Evolutionary conservation across 2,329 filamentous ascomycete species (phyloP), one percentile per base, ranked within the genome.

Genomic region (Fusarium multiceps): DNA sequence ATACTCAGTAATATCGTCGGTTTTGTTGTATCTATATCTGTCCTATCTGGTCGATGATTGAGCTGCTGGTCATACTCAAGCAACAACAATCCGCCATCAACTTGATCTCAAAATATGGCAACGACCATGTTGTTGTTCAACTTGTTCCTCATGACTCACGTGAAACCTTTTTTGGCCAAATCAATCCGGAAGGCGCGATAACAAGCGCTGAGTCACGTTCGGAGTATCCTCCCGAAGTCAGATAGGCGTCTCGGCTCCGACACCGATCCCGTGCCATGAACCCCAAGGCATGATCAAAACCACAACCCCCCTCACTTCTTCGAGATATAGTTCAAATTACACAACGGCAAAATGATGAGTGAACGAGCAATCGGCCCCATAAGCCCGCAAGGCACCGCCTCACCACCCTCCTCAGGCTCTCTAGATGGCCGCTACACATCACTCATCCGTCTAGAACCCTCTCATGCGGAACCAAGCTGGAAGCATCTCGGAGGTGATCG

Each of bases 401-500:
- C 43, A 2, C 18, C 37, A 7, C 76, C 77, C 7, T 41, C 68
- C 8, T 72, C 53, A 10, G 47, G 37, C 10, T 20, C 74, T 14
- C 69, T 81, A 4, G 58, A 73, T 23, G 80, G 80, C 9, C 68
- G 57, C 2, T 77, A 77, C 56, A 79, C 77, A 2, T 72, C 77
- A 1, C 70, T 81, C 13, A 69, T 78, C 4, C 78, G 76, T 0
- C 59, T 81, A 1, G 34, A 66, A 3, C 48, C 64, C 0, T 63
- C 65, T 16, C 79, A 82, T 25, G 74, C 77, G 1, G 40, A 72
- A 6, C 49, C 72, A 3, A 72, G 77, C 7, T 81, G 72, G 71
- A 72, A 71, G 37, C 74, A 81, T 45, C 73, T 82, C 4, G 79
- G 78, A 3, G 74, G 79, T 6, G 61, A 69, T 1, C 71, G 75